Evolutionary conservation across 768 basidiomycete genomes (phyloP).

Genomic region (Symmetrospora coprosmae): DNA sequence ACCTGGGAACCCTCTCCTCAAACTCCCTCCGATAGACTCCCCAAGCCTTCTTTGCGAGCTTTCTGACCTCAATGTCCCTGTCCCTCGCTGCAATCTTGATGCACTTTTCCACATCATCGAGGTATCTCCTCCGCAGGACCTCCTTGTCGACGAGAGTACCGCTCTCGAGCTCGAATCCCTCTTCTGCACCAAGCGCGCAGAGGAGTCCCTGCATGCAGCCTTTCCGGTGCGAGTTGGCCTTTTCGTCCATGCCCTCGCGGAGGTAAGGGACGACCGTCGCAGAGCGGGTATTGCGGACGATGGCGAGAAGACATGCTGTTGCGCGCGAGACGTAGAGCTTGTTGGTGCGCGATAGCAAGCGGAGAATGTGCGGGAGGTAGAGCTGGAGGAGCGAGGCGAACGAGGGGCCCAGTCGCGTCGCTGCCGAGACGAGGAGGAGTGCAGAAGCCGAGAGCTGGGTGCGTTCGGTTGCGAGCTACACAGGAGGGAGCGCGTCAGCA

Average conservation of each 20-base stretch:
- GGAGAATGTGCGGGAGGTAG: conserved; percentile 38
- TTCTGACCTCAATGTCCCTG: conserved; percentile 38
- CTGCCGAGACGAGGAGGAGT: conserved; percentile 37
- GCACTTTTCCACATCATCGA: conserved; percentile 35
- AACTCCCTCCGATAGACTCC: conserved; percentile 35
- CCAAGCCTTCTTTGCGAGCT: conserved; percentile 38
- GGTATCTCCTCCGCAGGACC: conserved; percentile 31
- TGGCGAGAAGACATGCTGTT: conserved; percentile 35
- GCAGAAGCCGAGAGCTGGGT: conserved; percentile 30
- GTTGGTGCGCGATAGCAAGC: conserved; percentile 39
- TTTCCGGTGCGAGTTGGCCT: conserved; percentile 33
- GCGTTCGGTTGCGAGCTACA: conserved; percentile 30
- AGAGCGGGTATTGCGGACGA: conserved; percentile 38
- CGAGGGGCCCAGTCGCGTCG: conserved; percentile 35
- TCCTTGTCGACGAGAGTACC: conserved; percentile 27
- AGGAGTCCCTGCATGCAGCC: conserved; percentile 14
- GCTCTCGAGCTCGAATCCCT: not conserved
- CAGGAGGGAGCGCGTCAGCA: no score
- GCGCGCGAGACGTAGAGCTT: conserved; percentile 40
- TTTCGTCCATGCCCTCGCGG: conserved; percentile 35
- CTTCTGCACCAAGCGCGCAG: conserved; percentile 11
- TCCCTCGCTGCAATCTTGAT: conserved; percentile 38
- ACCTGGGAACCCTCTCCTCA: conserved; percentile 37
- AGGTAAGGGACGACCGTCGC: conserved; percentile 34
- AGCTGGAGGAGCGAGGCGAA: conserved; percentile 37